Conservation (phyloP, 148 eudicot species). For the Limonium bicolor region DNA sequence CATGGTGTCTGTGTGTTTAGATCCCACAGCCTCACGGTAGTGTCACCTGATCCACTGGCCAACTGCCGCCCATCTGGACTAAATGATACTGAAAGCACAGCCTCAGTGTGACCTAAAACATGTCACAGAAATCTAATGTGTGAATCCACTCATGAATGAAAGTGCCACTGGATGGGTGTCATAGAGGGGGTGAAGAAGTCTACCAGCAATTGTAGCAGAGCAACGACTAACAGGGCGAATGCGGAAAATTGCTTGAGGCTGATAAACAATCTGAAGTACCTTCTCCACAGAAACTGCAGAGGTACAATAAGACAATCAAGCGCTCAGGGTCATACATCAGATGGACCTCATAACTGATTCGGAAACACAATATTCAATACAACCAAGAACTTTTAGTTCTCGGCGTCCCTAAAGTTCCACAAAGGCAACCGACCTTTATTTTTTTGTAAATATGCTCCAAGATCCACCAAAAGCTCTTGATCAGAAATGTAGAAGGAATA, state of each 20-base stretch:
- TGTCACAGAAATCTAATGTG: conserved; percentile 2
- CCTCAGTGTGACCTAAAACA: conserved; percentile 73
- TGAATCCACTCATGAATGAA: background rate
- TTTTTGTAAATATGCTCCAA: conserved; percentile 64
- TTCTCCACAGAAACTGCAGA: conserved; percentile 96
- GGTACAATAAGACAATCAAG: too few relatives aligned
- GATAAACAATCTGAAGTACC: conserved; percentile 79
- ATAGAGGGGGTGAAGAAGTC: background rate
- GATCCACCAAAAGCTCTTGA: conserved; percentile 57
- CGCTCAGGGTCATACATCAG: too few relatives aligned
- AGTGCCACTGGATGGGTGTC: too few relatives aligned
- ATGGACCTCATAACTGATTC: too few relatives aligned
- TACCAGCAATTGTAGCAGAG: conserved; percentile 92
- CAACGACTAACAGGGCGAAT: conserved; percentile 94
- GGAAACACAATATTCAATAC: too few relatives aligned
- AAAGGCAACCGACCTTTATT: conserved; percentile 47
- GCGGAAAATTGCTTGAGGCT: conserved; percentile 92
- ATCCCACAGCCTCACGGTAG: conserved; percentile 94
- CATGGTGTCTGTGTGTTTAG: conserved; percentile 71
- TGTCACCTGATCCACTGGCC: conserved; percentile 97
- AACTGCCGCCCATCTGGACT: conserved; percentile 93
- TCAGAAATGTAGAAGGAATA: conserved; percentile 89
- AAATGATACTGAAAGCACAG: conserved; percentile 91
- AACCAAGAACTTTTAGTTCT: too few relatives aligned
- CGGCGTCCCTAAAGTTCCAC: too few relatives aligned